These are phyloP conservation scores for Teunomyces kruisii DNA, from an alignment of 805 yeast species.

Conservation along the genomic window DNA sequence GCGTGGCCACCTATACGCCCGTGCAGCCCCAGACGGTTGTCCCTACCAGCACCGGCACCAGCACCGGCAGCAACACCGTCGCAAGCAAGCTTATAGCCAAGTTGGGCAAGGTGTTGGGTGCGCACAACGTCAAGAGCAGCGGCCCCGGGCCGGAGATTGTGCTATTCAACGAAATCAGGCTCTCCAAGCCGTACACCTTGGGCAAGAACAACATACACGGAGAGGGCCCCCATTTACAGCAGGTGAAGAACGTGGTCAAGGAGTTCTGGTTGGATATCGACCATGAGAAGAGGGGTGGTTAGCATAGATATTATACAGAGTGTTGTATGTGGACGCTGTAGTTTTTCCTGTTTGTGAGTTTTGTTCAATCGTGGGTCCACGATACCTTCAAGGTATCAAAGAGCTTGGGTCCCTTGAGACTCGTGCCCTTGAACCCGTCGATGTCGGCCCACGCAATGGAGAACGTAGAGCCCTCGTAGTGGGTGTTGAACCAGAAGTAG, in stretches of 20 bases:
- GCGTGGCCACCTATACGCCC: neutral
- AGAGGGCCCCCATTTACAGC: conserved; percentile 18
- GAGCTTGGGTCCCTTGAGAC: conserved; percentile 49
- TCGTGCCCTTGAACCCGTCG: conserved; percentile 69
- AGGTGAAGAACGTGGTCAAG: conserved; percentile 22
- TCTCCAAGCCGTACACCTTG: conserved; percentile 40
- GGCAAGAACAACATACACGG: conserved; percentile 24
- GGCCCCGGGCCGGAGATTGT: conserved; percentile 31
- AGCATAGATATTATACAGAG: neutral
- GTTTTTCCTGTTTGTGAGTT: no score
- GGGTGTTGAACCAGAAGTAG: conserved; percentile 31
- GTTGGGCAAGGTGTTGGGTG: conserved; percentile 19
- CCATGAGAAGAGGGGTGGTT: conserved; percentile 27
- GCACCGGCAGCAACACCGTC: no score
- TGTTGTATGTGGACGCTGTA: no score
- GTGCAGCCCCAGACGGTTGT: neutral
- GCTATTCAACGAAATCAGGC: conserved; percentile 34
- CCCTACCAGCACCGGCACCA: conserved; percentile 10
- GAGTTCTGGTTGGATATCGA: conserved; percentile 30
- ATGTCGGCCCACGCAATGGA: conserved; percentile 38
- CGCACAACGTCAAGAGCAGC: conserved; percentile 25
- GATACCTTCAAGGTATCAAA: conserved; percentile 26
- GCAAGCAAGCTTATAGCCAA: conserved; percentile 19
- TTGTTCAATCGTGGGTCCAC: no score
- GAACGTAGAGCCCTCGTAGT: conserved; percentile 19